These are phyloP conservation scores for Cyphellophora europaea DNA, from an alignment of 2,329 filamentous ascomycete species.

Conservation along the genomic window DNA sequence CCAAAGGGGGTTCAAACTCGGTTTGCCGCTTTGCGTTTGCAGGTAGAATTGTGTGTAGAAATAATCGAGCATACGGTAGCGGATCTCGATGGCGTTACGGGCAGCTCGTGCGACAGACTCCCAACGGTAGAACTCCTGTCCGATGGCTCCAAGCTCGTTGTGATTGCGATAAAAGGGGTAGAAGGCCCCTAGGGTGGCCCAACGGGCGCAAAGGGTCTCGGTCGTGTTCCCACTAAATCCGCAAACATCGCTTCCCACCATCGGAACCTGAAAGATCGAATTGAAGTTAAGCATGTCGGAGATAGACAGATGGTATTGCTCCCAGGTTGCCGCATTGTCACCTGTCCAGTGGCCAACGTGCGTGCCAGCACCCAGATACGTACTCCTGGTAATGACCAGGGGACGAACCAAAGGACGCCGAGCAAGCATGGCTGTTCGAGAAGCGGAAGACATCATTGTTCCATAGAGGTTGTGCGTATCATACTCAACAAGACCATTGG, in stretches of 20 bases:
- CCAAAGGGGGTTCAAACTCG: conserved; percentile 61
- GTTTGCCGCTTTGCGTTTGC: conserved; percentile 52
- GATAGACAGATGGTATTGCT: conserved; percentile 50
- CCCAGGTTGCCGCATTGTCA: conserved; percentile 51
- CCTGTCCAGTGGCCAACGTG: no score
- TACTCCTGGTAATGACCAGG: no score
- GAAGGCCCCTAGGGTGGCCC: conserved; percentile 65
- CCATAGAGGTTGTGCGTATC: no score
- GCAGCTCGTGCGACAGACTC: conserved; percentile 53
- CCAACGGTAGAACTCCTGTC: conserved; percentile 69
- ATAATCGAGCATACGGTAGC: conserved; percentile 73
- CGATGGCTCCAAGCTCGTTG: conserved; percentile 43
- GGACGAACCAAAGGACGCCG: no score
- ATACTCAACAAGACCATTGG: no score
- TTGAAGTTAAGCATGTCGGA: conserved; percentile 51
- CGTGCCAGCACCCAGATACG: no score
- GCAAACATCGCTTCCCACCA: conserved; percentile 66
- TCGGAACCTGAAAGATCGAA: conserved; percentile 58
- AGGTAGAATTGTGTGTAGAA: conserved; percentile 62
- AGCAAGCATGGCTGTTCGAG: no score
- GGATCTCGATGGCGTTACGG: conserved; percentile 57
- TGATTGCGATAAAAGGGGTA: conserved; percentile 70
- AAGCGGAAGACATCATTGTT: no score
- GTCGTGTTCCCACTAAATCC: conserved; percentile 62
- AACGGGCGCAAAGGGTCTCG: conserved; percentile 63